Evolutionary conservation across 108 stramenopile genomes (phyloP), one percentile per base, ranked within the genome.

Genomic region (Cyclotella baltica): DNA sequence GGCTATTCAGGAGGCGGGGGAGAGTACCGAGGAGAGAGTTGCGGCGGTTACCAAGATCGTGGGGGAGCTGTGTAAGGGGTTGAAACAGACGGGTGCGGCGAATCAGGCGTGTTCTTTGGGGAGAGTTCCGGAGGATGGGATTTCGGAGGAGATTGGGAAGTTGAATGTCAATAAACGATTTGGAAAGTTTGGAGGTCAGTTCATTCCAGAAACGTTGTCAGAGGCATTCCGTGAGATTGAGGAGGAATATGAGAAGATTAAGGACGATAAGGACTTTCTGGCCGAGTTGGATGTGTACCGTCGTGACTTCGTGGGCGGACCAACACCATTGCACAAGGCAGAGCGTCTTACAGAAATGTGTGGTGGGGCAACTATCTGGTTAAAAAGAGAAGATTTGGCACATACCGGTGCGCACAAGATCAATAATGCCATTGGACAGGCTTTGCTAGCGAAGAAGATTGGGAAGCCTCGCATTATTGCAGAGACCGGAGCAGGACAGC

Each of bases 331-430:
- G 57, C 97, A 97, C 90, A 86, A 87, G 69, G 97, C 97, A 13
- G 87, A 92, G 57, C 92, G 97, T 46, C 82, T 98, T 29, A 94
- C 96, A 3, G 92, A 98, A 72, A 59, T 90, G 68, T 87, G 92
- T 46, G 97, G 98, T 37, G 96, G 97, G 23, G 97, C 95, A 20
- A 88, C 89, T 67, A 98, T 98, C 75, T 98, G 97, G 97, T 74
- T 98, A 61, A 98, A 98, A 81, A 81, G 98, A 30, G 98, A 98
- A 73, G 98, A 98, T 81, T 86, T 98, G 75, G 96, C 96, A 13
- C 98, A 98, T 77, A 98, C 98, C 9, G 97, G 98, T 51, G 97
- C 98, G 20, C 97, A 98, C 92, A 98, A 98, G 83, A 98, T 98
- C 84, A 98, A 98, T 87, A 98, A 98, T 86, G 98, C 97, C 62